Conservation (phyloP, 352 stramenopile species). For the Phytophthora uliginosa region DNA sequence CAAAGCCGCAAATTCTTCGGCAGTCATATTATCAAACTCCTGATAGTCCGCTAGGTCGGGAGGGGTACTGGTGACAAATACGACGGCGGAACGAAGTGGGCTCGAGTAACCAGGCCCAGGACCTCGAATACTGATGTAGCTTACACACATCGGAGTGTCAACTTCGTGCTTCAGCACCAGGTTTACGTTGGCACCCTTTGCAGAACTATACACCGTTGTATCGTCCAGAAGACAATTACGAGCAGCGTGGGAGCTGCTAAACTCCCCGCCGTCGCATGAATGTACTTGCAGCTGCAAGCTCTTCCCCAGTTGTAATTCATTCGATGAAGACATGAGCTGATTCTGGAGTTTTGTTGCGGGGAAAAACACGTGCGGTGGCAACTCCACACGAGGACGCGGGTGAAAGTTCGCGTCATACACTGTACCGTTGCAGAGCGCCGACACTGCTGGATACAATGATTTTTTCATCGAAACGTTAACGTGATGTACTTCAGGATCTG, state of each 20-base stretch:
- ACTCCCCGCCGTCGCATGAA: conserved; percentile 84
- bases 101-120: conserved; percentile 86
- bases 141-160: conserved; percentile 85
- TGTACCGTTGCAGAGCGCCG: conserved; percentile 74
- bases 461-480: conserved; percentile 42
- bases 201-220: conserved; percentile 84
- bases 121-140: conserved; percentile 75
- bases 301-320: conserved; percentile 82
- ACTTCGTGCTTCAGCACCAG: conserved; percentile 83
- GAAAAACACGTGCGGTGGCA: conserved; percentile 55
- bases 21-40: conserved; percentile 73
- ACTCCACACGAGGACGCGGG: conserved; percentile 52
- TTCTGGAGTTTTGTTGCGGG: conserved; percentile 49
- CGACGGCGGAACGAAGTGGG: conserved; percentile 62
- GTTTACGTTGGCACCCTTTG: conserved; percentile 79
- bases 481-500: conserved; percentile 47
- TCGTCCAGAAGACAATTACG: conserved; percentile 84
- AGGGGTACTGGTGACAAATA: conserved; percentile 78
- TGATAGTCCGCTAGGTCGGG: conserved; percentile 65
- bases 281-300: conserved; percentile 70
- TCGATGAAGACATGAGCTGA: conserved; percentile 52
- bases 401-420: conserved; percentile 82
- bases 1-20: conserved; percentile 82
- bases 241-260: conserved; percentile 75
- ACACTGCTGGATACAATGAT: conserved; percentile 68